A percentile compares a stretch with the other conserved stretches of the same genome.
phyloP scores from a whole-genome alignment of 495 filamentous ascomycete species.

The Xylaria intraflava region DNA sequence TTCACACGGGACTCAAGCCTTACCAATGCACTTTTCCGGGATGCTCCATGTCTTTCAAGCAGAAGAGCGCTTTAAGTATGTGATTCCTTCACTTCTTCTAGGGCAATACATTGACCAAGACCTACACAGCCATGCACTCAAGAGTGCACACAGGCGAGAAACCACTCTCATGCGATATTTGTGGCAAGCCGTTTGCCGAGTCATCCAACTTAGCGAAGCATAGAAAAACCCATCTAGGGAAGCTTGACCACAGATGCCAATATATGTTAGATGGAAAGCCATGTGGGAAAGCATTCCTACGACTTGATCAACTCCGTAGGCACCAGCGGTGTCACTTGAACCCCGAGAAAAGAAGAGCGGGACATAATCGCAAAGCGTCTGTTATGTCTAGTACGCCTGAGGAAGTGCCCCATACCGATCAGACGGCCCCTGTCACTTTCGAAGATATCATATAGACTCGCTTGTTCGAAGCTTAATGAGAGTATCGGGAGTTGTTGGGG shows the following conservation, averaged over 20 bases:
- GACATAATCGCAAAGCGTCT: neutral
- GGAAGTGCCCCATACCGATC: neutral
- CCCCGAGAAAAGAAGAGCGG: neutral
- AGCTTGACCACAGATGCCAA: slow-evolving; percentile 33
- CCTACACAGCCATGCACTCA: slow-evolving; percentile 46
- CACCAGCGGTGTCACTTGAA: slow-evolving; percentile 37
- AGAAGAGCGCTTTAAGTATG: slow-evolving; percentile 50
- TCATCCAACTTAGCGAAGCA: slow-evolving; percentile 53
- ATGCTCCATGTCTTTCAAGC: slow-evolving; percentile 50
- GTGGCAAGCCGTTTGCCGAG: slow-evolving; percentile 46
- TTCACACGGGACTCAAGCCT: slow-evolving; percentile 57
- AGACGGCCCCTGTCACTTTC: neutral
- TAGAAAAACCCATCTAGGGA: slow-evolving; percentile 34
- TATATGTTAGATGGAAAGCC: neutral
- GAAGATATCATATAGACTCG: neutral
- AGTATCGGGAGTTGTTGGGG: neutral
- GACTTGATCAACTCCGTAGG: slow-evolving; percentile 48
- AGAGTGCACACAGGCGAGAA: slow-evolving; percentile 49
- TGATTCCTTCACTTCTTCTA: neutral
- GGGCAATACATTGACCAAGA: slow-evolving; percentile 12
- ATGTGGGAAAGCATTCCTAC: slow-evolving; percentile 49
- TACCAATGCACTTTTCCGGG: slow-evolving; percentile 43
- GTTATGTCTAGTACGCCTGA: neutral
- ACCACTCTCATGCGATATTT: slow-evolving; percentile 42
- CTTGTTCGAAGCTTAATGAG: neutral